Percentiles rank a stretch among this genome's conserved stretches.
Conservation (phyloP, 2,329 filamentous ascomycete genomes). For the Talaromyces sp. region DNA sequence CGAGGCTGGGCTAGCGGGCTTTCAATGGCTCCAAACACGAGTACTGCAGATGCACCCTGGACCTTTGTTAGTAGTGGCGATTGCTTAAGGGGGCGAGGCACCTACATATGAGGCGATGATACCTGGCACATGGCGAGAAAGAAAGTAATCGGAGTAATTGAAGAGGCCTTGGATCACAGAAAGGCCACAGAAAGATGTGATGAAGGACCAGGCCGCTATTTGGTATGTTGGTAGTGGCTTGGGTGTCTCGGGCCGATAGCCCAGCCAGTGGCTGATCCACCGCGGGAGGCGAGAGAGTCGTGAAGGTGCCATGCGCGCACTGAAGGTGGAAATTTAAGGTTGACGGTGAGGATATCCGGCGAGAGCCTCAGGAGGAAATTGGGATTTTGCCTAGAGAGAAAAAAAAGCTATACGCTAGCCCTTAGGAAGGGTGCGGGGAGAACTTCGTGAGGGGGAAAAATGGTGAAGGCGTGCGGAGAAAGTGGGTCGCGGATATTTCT, state of each 20-base stretch:
- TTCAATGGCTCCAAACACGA: slow-evolving; percentile 37
- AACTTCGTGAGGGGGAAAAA: slow-evolving; percentile 1
- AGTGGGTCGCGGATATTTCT: background rate
- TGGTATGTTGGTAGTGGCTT: slow-evolving; percentile 27
- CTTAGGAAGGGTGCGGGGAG: background rate
- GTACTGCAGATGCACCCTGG: slow-evolving; percentile 37
- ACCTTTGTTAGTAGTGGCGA: background rate
- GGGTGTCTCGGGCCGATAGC: slow-evolving; percentile 27
- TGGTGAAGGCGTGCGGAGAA: background rate
- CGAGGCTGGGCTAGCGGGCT: slow-evolving; percentile 37
- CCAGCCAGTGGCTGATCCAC: slow-evolving; percentile 33
- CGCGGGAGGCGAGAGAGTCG: slow-evolving; percentile 28
- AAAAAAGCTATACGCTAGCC: slow-evolving; percentile 9
- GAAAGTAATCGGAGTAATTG: slow-evolving; percentile 31
- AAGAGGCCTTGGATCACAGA: slow-evolving; percentile 29
- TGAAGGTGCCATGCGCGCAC: slow-evolving; percentile 17
- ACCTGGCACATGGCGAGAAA: slow-evolving; percentile 26
- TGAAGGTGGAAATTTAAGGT: background rate
- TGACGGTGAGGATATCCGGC: background rate
- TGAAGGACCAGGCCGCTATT: slow-evolving; percentile 31
- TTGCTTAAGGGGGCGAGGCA: background rate
- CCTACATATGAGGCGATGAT: slow-evolving; percentile 33
- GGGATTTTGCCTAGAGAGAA: background rate
- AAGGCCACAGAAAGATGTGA: slow-evolving; percentile 30
- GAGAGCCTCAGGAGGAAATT: background rate